These are phyloP conservation scores for Geoglossum cookeanum DNA, from an alignment of 2,329 filamentous ascomycete genomes.

Conservation along the genomic window DNA sequence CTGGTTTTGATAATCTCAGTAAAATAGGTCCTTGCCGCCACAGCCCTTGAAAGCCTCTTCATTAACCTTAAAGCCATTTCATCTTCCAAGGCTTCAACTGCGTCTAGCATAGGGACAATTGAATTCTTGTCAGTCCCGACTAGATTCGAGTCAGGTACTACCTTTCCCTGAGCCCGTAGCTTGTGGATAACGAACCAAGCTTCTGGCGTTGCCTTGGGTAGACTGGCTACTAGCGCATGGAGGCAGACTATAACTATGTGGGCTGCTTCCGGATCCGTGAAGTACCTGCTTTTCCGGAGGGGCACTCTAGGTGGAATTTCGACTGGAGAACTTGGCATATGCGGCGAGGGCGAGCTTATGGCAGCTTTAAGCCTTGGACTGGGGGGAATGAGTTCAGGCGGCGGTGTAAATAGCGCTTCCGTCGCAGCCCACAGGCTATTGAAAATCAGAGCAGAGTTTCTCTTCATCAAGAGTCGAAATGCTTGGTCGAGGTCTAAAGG, in stretches of 20 bases:
- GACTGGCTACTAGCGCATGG: constrained; percentile 16
- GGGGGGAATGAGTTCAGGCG: background rate
- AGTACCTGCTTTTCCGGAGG: background rate
- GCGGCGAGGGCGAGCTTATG: background rate
- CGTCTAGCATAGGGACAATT: constrained; percentile 15
- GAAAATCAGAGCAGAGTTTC: background rate
- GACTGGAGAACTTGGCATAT: background rate
- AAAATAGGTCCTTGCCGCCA: constrained; percentile 30
- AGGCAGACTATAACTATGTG: constrained; percentile 24
- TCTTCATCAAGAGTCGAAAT: constrained; percentile 1
- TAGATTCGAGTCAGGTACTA: constrained; percentile 17
- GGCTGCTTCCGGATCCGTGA: constrained; percentile 18
- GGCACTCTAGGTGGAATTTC: background rate
- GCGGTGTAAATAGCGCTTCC: constrained; percentile 3
- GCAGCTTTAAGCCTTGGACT: constrained; percentile 3
- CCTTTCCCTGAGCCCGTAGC: constrained; percentile 22
- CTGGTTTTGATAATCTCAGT: constrained; percentile 26
- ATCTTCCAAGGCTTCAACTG: constrained; percentile 29
- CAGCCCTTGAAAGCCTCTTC: constrained; percentile 28
- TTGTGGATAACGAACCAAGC: constrained; percentile 21
- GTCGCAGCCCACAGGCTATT: constrained; percentile 3
- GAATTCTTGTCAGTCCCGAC: constrained; percentile 7
- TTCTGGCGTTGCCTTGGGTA: constrained; percentile 16
- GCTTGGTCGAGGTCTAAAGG: background rate
- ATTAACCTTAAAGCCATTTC: constrained; percentile 31